Evolutionary conservation across 2,329 filamentous ascomycete genomes (phyloP).

Genomic region (Massarina eburnea): DNA sequence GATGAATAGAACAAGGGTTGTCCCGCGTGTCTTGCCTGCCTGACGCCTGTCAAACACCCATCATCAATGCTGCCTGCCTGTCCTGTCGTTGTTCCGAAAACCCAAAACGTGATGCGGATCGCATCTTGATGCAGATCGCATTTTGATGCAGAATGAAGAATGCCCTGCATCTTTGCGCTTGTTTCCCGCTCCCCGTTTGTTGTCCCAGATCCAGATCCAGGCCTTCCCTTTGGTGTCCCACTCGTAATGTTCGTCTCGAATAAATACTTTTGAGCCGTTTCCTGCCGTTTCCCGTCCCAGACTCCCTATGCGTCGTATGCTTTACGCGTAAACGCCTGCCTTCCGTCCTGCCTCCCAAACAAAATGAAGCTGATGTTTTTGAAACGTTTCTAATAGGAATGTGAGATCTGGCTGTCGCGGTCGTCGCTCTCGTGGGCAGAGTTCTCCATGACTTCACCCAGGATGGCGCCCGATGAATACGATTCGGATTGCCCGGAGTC

Average conservation of each 20-base stretch:
- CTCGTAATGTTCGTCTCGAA: too few relatives aligned
- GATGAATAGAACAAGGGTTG: not conserved
- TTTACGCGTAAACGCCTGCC: conserved; percentile 1
- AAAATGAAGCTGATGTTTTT: not conserved
- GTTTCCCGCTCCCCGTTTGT: not conserved
- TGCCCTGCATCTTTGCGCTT: not conserved
- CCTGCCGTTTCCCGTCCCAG: not conserved
- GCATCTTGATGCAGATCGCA: not conserved
- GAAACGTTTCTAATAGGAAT: conserved; percentile 23
- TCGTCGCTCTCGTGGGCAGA: conserved; percentile 35
- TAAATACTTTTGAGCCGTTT: too few relatives aligned
- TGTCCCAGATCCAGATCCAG: not conserved
- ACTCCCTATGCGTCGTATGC: not conserved
- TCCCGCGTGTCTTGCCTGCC: not conserved
- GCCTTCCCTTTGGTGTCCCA: not conserved
- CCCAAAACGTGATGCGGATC: not conserved
- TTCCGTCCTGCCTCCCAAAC: not conserved
- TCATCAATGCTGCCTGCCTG: not conserved
- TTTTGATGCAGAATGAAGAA: not conserved
- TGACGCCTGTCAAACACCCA: not conserved
- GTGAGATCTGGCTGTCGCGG: conserved; percentile 25
- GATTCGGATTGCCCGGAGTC: conserved; percentile 37
- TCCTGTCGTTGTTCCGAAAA: not conserved
- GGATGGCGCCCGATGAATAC: conserved; percentile 38
- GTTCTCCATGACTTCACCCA: conserved; percentile 41